Percentiles rank a stretch among this genome's conserved stretches.
Conservation (phyloP, 495 filamentous ascomycete genomes). For the Evernia prunastri region DNA sequence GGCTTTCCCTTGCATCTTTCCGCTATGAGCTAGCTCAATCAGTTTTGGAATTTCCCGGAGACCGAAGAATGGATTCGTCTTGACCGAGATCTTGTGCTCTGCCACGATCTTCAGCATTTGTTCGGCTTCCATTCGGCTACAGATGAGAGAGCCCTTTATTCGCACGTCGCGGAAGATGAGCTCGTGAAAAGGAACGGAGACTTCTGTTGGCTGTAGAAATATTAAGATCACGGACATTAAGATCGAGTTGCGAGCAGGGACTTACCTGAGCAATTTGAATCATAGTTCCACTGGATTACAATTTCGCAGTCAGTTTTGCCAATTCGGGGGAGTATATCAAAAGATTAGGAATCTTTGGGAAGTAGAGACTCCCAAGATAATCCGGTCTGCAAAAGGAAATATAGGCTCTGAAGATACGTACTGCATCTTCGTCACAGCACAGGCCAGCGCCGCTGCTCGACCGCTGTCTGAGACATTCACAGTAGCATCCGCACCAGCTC, state of each 20-base stretch:
- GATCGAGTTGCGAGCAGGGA: neutral
- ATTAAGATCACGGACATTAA: neutral
- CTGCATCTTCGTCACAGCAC: slow-evolving; percentile 49
- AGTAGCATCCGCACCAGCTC: slow-evolving; percentile 41
- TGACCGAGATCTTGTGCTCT: slow-evolving; percentile 44
- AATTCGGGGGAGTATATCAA: neutral
- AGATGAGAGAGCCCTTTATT: slow-evolving; percentile 43
- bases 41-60: slow-evolving; percentile 46
- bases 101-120: slow-evolving; percentile 49
- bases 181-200: slow-evolving; percentile 47
- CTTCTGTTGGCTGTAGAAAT: slow-evolving; percentile 32
- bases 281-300: slow-evolving; percentile 34
- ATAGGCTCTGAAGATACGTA: neutral
- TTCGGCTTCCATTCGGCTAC: slow-evolving; percentile 40
- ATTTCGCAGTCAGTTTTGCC: neutral
- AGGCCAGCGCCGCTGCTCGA: slow-evolving; percentile 40
- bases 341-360: neutral
- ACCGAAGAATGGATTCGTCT: slow-evolving; percentile 47
- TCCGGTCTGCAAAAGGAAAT: neutral
- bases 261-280: slow-evolving; percentile 50
- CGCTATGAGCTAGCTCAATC: slow-evolving; percentile 41
- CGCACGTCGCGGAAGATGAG: slow-evolving; percentile 50
- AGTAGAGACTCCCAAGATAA: neutral
- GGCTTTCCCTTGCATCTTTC: slow-evolving; percentile 48
- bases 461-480: slow-evolving; percentile 41